A percentile compares a stretch with the other conserved stretches of the same genome.
These are phyloP conservation scores for Hsuehochloa calcarea DNA, from an alignment of 176 grass and related monocot genomes.

Conservation along the genomic window DNA sequence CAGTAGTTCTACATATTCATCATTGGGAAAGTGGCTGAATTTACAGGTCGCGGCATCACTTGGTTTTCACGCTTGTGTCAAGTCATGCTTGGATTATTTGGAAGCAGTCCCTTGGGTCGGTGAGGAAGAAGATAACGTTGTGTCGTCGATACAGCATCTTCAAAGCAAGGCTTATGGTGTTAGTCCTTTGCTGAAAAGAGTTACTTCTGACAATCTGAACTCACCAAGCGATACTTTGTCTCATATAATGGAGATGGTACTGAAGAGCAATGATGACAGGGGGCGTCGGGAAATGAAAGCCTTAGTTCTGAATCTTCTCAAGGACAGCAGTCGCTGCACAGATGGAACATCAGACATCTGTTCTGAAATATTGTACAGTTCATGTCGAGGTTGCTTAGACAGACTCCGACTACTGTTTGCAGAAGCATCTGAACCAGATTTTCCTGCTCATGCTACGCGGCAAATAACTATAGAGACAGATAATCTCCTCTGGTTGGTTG, in stretches of 20 bases:
- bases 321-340: conserved; percentile 50
- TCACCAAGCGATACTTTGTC: conserved; percentile 58
- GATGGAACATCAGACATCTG: conserved; percentile 53
- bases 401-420: conserved; percentile 42
- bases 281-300: conserved; percentile 83
- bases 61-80: conserved; percentile 58
- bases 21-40: not conserved
- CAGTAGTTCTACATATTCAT: not conserved
- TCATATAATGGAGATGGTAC: conserved; percentile 69
- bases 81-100: conserved; percentile 84
- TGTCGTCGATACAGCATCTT: conserved; percentile 57
- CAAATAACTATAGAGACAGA: conserved; percentile 71
- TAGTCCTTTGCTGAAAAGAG: conserved; percentile 59
- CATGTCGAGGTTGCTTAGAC: conserved; percentile 59
- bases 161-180: conserved; percentile 47
- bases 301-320: conserved; percentile 73
- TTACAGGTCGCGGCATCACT: conserved; percentile 71
- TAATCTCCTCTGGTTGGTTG: conserved; percentile 84
- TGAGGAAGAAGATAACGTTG: conserved; percentile 72
- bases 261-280: conserved; percentile 67
- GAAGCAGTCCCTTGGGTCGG: conserved; percentile 83
- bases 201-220: conserved; percentile 51
- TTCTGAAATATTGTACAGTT: conserved; percentile 49
- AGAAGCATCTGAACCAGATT: conserved; percentile 50
- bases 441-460: conserved; percentile 33